Conservation (phyloP, 768 basidiomycete genomes). For the Omphalotus guepiniiformis region DNA sequence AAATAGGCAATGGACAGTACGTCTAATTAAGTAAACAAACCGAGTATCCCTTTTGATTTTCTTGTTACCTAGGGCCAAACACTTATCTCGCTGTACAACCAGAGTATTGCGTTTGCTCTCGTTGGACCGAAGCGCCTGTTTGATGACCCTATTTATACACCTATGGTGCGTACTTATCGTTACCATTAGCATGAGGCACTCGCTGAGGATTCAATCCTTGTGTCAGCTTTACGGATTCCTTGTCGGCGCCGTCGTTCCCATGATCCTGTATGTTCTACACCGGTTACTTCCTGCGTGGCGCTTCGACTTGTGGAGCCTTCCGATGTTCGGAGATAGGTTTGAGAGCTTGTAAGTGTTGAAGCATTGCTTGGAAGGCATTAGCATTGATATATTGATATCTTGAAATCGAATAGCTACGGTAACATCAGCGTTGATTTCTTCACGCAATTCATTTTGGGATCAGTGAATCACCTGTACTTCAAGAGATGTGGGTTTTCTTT, state of each 20-base stretch:
- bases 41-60: too few relatives aligned
- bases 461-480: conserved; percentile 21
- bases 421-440: conserved; percentile 18
- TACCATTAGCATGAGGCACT: not conserved
- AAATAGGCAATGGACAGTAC: conserved; percentile 22
- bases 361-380: too few relatives aligned
- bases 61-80: conserved; percentile 16
- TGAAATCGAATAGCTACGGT: conserved; percentile 11
- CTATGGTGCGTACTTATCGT: conserved; percentile 11
- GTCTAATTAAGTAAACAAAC: not conserved
- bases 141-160: conserved; percentile 18
- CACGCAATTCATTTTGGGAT: conserved; percentile 19
- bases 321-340: conserved; percentile 20
- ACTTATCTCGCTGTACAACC: conserved; percentile 22
- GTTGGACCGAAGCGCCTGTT: conserved; percentile 21
- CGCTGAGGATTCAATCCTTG: not conserved
- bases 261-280: conserved; percentile 18
- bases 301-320: conserved; percentile 19
- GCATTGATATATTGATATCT: not conserved
- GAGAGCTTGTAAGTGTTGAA: conserved; percentile 11
- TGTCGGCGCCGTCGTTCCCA: conserved; percentile 17
- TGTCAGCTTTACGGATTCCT: conserved; percentile 20
- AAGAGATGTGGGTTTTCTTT: conserved; percentile 16
- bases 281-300: conserved; percentile 16
- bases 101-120: conserved; percentile 21